Base-by-base conservation (phyloP, 371 early-diverging fungal genomes). In the Apophysomyces elegans region DNA sequence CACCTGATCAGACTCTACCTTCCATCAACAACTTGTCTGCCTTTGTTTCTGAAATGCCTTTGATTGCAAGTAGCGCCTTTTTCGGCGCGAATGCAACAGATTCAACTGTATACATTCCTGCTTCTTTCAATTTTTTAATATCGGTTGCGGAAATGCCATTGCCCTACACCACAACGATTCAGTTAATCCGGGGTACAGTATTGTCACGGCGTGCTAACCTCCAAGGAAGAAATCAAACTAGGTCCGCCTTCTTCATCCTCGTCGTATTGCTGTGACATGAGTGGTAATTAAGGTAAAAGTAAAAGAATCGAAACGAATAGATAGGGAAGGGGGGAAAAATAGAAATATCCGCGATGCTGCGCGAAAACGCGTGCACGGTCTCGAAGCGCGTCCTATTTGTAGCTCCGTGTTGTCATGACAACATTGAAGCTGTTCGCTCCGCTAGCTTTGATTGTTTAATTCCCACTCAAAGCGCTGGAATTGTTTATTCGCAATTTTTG, bases 31-130 rank as follows among this genome's bases (percentile, higher is more conserved):
- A 86, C 73, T 98, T 97, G 71, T 99, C 99, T 7, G 96, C 99
- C 74, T 99, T 99, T 37, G 93, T 90, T 77, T 99, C 99, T 1
- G 97, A 95, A 70, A 99, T 95, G 57, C 99, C 99, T 79, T 99
- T 99, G 73, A 99, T 94, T 12, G 84, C 77, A 11, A 99, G 75
- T 14, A 99, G 80, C 47, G 84, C 78, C 78, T 98, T 99, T 72
- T 95, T 95, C 2, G 99, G 98, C 1, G 99, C 97, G 83, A 88
- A 99, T 7, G 99, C 99, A 64, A 99, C 82, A 1, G 97, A 72
- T 76, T 99, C 99, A 7, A 99, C 94, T 1, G 99, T 99, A 70
- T 89, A 88, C 75, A 86, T 97, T 0, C 99, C 99, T 9, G 93
- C 96, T 18, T 97, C 98, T 36, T 84, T 83, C 9, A 98, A 85